Base-by-base conservation (phyloP, 306 rosid species). In the Begonia peltatifolia region DNA sequence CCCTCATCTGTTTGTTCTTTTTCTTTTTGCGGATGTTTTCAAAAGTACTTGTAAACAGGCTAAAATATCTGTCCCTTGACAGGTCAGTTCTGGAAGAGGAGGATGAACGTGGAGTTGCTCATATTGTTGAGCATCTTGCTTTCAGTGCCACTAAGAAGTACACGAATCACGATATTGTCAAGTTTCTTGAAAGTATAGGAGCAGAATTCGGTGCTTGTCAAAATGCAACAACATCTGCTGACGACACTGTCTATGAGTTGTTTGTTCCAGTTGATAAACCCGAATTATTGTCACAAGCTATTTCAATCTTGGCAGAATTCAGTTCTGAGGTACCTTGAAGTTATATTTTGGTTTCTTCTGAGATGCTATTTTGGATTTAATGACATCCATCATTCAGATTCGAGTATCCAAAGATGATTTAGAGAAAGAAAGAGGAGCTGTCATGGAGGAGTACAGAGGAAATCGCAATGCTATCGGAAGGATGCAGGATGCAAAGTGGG, bases 61-160 rank as follows among this genome's bases (percentile, higher is more conserved):
- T 69, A 65, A 61, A 52, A 48, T 63, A 65, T 56, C 53, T 62
- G 61, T 23, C 60, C 75, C 18, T 58, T 65, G 76, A 74, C 95
- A 89, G 97, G 69, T 89, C 95, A 76, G 90, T 89, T 74, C 71
- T 85, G 59, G 97, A 89, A 73, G 97, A 89, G 71, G 97, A 89
- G 51, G 87, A 82, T 41, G 94, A 89, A 51, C 95, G 97, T 10
- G 97, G 97, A 66, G 90, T 89, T 67, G 95, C 95, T 57, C 97
- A 89, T 79, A 76, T 89, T 60, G 83, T 89, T 49, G 97, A 89
- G 80, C 97, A 89, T 57, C 97, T 89, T 63, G 93, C 97, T 55
- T 89, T 89, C 59, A 89, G 95, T 66, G 97, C 97, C 57, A 85
- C 95, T 3, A 54, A 52, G 76, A 78, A 66, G 42, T 89, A 89